Conservation (phyloP, 345 rosid species). For the Pseudoturritis turrita region DNA sequence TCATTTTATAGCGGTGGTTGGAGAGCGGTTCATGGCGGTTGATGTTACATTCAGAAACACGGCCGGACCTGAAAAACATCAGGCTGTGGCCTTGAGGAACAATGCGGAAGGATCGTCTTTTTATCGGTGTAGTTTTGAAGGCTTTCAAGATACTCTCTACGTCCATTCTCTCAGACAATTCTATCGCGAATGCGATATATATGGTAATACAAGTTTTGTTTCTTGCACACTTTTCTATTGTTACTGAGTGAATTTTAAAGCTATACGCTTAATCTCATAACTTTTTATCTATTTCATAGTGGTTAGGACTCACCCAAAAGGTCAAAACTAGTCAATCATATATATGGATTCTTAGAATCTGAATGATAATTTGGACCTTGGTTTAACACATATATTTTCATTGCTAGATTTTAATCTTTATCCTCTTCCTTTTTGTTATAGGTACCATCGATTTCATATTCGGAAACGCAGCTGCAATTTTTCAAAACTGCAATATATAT, state of each 20-base stretch:
- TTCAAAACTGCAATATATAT: constrained; percentile 44
- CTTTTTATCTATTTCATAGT: not conserved
- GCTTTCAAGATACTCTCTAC: constrained; percentile 55
- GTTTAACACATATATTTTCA: not conserved
- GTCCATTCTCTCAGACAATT: constrained; percentile 46
- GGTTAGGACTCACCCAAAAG: not conserved
- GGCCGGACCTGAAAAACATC: constrained; percentile 61
- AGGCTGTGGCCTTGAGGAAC: constrained; percentile 61
- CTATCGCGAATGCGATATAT: constrained; percentile 47
- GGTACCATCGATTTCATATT: constrained; percentile 54
- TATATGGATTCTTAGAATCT: not conserved
- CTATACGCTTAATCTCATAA: not conserved
- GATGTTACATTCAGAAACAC: constrained; percentile 59
- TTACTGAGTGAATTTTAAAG: not conserved
- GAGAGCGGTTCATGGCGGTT: constrained; percentile 55
- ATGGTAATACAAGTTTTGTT: constrained; percentile 30
- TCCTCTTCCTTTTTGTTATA: not conserved
- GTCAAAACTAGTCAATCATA: not conserved
- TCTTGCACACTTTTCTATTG: not conserved
- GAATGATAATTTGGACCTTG: not conserved
- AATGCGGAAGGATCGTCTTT: constrained; percentile 53
- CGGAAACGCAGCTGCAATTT: constrained; percentile 47
- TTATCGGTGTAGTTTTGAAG: constrained; percentile 62
- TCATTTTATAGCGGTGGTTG: constrained; percentile 45
- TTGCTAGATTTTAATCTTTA: not conserved